Evolutionary conservation across 257 asterid genomes (phyloP), one percentile per base, ranked within the genome.

Genomic region (Nicotiana attenuata): DNA sequence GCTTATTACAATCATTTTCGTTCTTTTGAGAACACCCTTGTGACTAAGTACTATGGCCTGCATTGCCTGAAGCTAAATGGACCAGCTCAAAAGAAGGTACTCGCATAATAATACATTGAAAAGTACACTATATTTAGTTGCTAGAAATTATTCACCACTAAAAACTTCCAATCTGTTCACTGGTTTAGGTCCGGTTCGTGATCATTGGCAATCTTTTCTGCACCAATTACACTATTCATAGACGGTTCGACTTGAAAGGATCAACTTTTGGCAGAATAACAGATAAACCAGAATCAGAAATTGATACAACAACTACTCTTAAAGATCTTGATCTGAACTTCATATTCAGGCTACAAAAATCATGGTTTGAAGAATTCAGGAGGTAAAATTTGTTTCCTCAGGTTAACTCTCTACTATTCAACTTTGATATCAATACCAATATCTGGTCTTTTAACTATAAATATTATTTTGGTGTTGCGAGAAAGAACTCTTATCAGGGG

Each of bases 1-100:
- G 89, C 92, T 65, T 93, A 93, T 31, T 83, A 93, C 35, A 65
- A 88, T 80, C 97, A 93, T 19, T 89, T 93, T 10, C 87, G 86
- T 63, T 87, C 87, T 1, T 93, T 89, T 19, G 94, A 89, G 76
- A 91, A 90, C 84, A 86, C 97, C 6, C 88, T 93, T 0, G 91
- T 93, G 15, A 93, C 97, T 0, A 93, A 89, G 86, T 93, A 89
- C 80, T 93, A 80, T 19, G 97, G 97, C 0, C 91, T 93, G 65
- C 97, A 93, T 76, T 93, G 97, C 80, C 93, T 93, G 45, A 93
- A 93, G 77, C 92, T 92, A 66, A 92, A 84, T 2, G 96, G 96
- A 3, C 80, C 80, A 75, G 2, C 63, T 50, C 93, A 91, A 4
- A 84, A 86, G 11, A 92, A 92, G 96, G 97, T 92, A 57, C 26